These are phyloP conservation scores for Thalia dealbata DNA, from an alignment of 176 grass and related monocot genomes.

Conservation along the genomic window DNA sequence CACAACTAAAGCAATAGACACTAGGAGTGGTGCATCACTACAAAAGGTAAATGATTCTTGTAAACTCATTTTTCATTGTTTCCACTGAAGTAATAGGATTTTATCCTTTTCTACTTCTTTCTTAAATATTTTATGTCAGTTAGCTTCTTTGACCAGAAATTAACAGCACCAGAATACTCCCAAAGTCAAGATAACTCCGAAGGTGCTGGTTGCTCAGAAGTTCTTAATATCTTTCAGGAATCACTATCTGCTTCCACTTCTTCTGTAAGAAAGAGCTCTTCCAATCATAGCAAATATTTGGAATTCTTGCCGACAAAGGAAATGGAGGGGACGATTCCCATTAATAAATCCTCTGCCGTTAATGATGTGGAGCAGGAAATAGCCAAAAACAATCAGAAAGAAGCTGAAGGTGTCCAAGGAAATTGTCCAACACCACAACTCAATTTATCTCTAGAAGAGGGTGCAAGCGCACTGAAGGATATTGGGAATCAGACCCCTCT, in stretches of 20 bases:
- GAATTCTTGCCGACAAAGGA: slow-evolving; percentile 32
- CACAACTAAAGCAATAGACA: slow-evolving; percentile 31
- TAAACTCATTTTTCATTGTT: not conserved
- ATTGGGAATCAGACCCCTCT: slow-evolving; percentile 13
- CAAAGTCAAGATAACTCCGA: slow-evolving; percentile 47
- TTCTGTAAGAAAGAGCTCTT: slow-evolving; percentile 60
- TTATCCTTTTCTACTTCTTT: slow-evolving; percentile 14
- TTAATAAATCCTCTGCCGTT: slow-evolving; percentile 31
- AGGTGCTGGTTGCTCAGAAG: slow-evolving; percentile 64
- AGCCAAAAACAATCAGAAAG: slow-evolving; percentile 19
- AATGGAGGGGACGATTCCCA: slow-evolving; percentile 25
- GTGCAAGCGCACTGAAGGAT: slow-evolving; percentile 34
- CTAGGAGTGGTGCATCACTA: slow-evolving; percentile 25
- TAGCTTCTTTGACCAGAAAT: slow-evolving; percentile 32
- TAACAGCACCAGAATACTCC: slow-evolving; percentile 34
- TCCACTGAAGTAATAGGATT: slow-evolving; percentile 2
- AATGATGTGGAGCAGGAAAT: slow-evolving; percentile 23
- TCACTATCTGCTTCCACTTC: slow-evolving; percentile 57
- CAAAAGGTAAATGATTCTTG: slow-evolving; percentile 33
- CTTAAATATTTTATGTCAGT: slow-evolving; percentile 9
- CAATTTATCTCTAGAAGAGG: slow-evolving; percentile 22
- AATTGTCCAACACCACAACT: slow-evolving; percentile 22
- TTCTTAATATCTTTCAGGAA: slow-evolving; percentile 64
- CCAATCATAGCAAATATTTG: slow-evolving; percentile 32
- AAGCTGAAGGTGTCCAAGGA: slow-evolving; percentile 28